phyloP scores from a whole-genome alignment of 352 stramenopile genomes.

The Phytophthora sp. region DNA sequence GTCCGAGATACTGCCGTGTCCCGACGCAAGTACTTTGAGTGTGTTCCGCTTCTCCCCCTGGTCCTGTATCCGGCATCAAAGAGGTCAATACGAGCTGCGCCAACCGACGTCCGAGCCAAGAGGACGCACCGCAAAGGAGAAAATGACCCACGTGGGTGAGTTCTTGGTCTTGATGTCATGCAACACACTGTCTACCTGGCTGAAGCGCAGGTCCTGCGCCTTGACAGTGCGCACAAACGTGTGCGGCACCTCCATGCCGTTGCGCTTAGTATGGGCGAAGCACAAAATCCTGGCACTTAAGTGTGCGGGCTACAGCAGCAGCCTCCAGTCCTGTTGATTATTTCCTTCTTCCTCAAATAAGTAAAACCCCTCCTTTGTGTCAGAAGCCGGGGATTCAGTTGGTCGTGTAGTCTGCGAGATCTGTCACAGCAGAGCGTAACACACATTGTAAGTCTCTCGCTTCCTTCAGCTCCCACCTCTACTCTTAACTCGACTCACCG shows the following conservation, averaged over 20 bases:
- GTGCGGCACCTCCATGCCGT: constrained; percentile 67
- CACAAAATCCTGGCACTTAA: constrained; percentile 45
- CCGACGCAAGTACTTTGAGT: constrained; percentile 73
- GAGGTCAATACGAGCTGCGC: neutral
- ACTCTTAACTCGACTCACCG: constrained; percentile 9
- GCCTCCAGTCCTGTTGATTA: constrained; percentile 11
- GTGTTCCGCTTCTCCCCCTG: constrained; percentile 82
- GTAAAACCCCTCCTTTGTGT: neutral
- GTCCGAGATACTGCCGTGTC: constrained; percentile 73
- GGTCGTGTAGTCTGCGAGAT: constrained; percentile 29
- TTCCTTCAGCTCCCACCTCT: constrained; percentile 2
- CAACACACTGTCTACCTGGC: constrained; percentile 76
- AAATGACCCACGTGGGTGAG: constrained; percentile 74
- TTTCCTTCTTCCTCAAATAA: constrained; percentile 8
- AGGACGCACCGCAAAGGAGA: constrained; percentile 69
- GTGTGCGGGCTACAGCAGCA: constrained; percentile 20
- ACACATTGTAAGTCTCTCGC: constrained; percentile 20
- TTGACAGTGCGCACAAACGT: constrained; percentile 88
- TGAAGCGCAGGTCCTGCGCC: constrained; percentile 78
- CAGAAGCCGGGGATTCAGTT: neutral
- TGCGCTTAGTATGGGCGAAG: constrained; percentile 44
- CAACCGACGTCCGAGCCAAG: neutral
- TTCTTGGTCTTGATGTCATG: constrained; percentile 70
- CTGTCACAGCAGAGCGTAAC: constrained; percentile 33
- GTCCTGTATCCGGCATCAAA: constrained; percentile 47